These are phyloP conservation scores for Luvunga scandens DNA, from an alignment of 345 rosid genomes.

Conservation along the genomic window DNA sequence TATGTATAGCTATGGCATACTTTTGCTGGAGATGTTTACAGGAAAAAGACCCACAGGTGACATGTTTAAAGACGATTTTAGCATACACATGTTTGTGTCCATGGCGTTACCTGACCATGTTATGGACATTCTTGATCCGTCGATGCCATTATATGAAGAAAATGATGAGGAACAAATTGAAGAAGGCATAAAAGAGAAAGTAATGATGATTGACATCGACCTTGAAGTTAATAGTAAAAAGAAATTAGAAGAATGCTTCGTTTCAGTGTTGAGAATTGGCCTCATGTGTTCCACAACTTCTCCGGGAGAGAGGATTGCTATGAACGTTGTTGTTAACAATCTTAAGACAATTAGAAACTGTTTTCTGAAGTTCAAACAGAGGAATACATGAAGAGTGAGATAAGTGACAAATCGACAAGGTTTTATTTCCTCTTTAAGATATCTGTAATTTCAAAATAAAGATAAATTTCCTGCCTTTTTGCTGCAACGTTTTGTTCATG, in stretches of 20 bases:
- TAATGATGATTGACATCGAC: not conserved
- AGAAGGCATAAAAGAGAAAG: not conserved
- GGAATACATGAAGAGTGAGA: not conserved
- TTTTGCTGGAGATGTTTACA: conserved; percentile 34
- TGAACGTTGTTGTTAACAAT: conserved; percentile 20
- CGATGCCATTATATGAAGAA: conserved; percentile 19
- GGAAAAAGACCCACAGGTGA: conserved; percentile 27
- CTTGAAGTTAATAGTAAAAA: not conserved
- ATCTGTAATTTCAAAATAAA: not conserved
- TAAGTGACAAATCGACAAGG: not conserved
- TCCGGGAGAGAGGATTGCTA: conserved; percentile 7
- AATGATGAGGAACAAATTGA: not conserved
- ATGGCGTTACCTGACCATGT: conserved; percentile 22
- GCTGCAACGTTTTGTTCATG: not conserved
- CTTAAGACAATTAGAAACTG: conserved; percentile 10
- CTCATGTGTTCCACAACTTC: conserved; percentile 16
- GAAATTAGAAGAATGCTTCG: conserved; percentile 18
- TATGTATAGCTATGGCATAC: conserved; percentile 27
- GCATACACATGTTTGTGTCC: conserved; percentile 7
- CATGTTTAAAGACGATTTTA: conserved; percentile 16
- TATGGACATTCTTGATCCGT: conserved; percentile 17
- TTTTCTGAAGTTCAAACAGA: not conserved
- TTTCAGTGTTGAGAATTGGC: conserved; percentile 21
- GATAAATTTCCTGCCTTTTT: not conserved
- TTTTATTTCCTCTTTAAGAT: not conserved